Base-by-base conservation (phyloP, 83 land plant genomes). In the Diphasiastrum complanatum region DNA sequence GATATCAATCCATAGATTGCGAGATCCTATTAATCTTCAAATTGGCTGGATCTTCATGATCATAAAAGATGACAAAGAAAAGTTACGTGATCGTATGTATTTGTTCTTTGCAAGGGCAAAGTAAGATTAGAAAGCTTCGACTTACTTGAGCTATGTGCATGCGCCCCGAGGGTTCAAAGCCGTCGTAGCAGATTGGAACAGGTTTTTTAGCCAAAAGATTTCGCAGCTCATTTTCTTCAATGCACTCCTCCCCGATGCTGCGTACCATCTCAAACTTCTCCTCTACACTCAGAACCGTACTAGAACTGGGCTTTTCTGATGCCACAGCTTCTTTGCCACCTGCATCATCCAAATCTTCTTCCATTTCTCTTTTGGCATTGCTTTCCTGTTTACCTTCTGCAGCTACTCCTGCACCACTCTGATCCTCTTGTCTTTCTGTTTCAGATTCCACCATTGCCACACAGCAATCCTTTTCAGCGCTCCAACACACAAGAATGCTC, bases 131-230 rank as follows among this genome's bases (percentile, higher is more conserved):
- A 56, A 29, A 11, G 6, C n/a, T 61, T n/a, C 4, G 28, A 28
- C 59, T 14, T 11, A 89, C 96, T 83, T 89, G 97, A 31, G 97
- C 97, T 63, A 91, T 91, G 64, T 91, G 97, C 87, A 91, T 84
- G 47, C 95, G 61, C 2, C 97, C 97, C 24, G 95, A 91, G 5
- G 97, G 97, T 56, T 91, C 97, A 33, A 91, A 91, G 22, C 97
- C 97, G 52, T 91, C 97, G 48, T 91, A 91, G 73, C 93, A 84
- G 26, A 91, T 61, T 10, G 92, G 89, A 22, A 79, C 58, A 35
- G 66, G 50, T 77, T 91, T 91, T 29, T 75, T 80, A 0, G 48
- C 63, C 37, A 91, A 66, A 33, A 91, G 76, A 4, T 69, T 78
- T 58, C 65, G 47, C 46, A 91, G 73, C 76, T 91, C 97, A 36